Conservation (phyloP, 1,139 yeast genomes). For the Citeromyces hawaiiensis region DNA sequence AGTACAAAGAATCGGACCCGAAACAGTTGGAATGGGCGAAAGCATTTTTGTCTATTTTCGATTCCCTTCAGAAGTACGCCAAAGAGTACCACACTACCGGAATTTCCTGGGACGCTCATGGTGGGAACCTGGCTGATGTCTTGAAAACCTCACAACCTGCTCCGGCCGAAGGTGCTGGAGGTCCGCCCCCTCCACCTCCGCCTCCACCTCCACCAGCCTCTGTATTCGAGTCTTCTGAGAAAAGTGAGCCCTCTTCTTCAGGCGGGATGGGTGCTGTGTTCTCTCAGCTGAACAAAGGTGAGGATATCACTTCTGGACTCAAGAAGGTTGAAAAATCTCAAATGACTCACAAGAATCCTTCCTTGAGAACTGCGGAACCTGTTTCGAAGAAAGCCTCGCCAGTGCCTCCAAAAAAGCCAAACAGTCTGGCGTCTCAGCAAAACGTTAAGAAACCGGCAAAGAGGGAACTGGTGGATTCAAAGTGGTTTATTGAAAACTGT, state of each 20-base stretch:
- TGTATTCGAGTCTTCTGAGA: slow-evolving; percentile 26
- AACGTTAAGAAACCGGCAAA: slow-evolving; percentile 47
- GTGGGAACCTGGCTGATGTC: slow-evolving; percentile 36
- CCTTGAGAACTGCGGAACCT: slow-evolving; percentile 39
- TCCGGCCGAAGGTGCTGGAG: slow-evolving; percentile 18
- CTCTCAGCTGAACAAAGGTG: slow-evolving; percentile 83
- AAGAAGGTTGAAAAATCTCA: slow-evolving; percentile 88
- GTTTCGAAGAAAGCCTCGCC: slow-evolving; percentile 24
- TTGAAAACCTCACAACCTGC: slow-evolving; percentile 20
- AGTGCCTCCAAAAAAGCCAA: slow-evolving; percentile 67
- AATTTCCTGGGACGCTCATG: slow-evolving; percentile 54
- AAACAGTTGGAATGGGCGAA: slow-evolving; percentile 73
- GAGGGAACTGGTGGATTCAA: slow-evolving; percentile 70
- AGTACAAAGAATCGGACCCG: slow-evolving; percentile 48
- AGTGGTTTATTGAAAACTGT: slow-evolving; percentile 81
- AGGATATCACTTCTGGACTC: slow-evolving; percentile 67
- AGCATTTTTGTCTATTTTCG: slow-evolving; percentile 45
- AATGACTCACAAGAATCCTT: slow-evolving; percentile 93
- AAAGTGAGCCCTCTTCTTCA: slow-evolving; percentile 10
- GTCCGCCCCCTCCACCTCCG: slow-evolving; percentile 36
- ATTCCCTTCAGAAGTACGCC: slow-evolving; percentile 56
- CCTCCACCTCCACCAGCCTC: slow-evolving; percentile 80
- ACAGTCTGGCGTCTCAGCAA: slow-evolving; percentile 30
- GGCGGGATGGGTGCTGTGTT: slow-evolving; percentile 65
- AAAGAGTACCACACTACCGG: slow-evolving; percentile 77